Conservation (phyloP, 257 asterid species). For the Osmanthus fragrans region DNA sequence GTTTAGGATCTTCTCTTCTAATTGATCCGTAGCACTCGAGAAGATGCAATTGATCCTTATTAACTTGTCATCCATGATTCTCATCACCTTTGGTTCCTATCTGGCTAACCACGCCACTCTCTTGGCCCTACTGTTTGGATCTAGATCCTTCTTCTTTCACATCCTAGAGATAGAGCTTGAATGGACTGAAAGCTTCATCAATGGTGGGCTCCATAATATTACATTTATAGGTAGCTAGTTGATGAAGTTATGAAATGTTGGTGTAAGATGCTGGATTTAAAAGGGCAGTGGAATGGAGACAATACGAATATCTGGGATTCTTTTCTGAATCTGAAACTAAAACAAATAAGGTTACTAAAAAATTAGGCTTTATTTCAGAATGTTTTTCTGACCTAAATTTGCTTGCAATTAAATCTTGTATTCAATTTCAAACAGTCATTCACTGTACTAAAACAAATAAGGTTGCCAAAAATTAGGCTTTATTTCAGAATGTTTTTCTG, state of each 20-base stretch:
- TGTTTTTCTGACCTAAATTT: slow-evolving; percentile 2
- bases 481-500: neutral
- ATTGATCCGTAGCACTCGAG: too few species aligned
- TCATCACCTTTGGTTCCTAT: too few species aligned
- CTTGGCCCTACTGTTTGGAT: neutral
- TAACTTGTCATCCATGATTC: too few species aligned
- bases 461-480: slow-evolving; percentile 21
- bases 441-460: slow-evolving; percentile 15
- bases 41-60: too few species aligned
- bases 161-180: neutral
- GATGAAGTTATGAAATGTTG: slow-evolving; percentile 2
- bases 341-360: slow-evolving; percentile 2
- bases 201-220: slow-evolving; percentile 26
- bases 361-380: slow-evolving; percentile 20
- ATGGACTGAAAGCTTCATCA: slow-evolving; percentile 8
- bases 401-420: slow-evolving; percentile 6
- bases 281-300: slow-evolving; percentile 24
- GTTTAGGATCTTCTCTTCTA: too few species aligned
- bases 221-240: neutral
- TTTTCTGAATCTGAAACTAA: slow-evolving; percentile 16
- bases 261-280: slow-evolving; percentile 19
- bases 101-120: too few species aligned
- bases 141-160: slow-evolving; percentile 1
- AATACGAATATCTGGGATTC: slow-evolving; percentile 31
- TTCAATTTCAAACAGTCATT: slow-evolving; percentile 5